Percentiles rank a stretch among this genome's conserved stretches.
These are phyloP conservation scores for Conticribra weissflogii DNA, from an alignment of 108 stramenopile genomes.

Conservation along the genomic window DNA sequence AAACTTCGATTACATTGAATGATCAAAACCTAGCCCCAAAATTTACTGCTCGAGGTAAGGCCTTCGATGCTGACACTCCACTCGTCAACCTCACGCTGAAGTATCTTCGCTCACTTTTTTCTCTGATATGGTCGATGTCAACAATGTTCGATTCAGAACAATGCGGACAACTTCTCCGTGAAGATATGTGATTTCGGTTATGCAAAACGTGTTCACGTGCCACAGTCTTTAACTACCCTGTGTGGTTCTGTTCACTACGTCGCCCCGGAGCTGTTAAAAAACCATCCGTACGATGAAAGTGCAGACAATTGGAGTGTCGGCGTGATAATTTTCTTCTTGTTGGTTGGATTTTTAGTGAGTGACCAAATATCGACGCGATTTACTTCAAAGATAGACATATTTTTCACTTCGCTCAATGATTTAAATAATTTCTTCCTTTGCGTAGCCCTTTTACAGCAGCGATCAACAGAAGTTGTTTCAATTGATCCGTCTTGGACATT, in stretches of 20 bases:
- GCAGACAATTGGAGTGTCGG: conserved; percentile 97
- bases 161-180: conserved; percentile 72
- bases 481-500: conserved; percentile 42
- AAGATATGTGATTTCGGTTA: conserved; percentile 96
- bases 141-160: conserved; percentile 52
- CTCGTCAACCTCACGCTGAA: no score
- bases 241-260: conserved; percentile 87
- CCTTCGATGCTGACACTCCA: no score
- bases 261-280: conserved; percentile 73
- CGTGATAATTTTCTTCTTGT: conserved; percentile 88
- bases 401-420: neutral
- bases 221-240: conserved; percentile 79
- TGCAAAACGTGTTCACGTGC: conserved; percentile 80
- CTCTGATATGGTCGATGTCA: neutral
- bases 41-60: conserved; percentile 77
- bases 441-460: conserved; percentile 38
- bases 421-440: neutral
- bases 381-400: neutral
- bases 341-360: conserved; percentile 75
- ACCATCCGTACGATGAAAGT: conserved; percentile 72
- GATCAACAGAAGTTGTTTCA: conserved; percentile 36
- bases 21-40: no score
- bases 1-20: no score
- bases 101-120: no score
- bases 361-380: neutral